Conservation (phyloP, 208 protist species). For the Wallacemonas collosoma region DNA sequence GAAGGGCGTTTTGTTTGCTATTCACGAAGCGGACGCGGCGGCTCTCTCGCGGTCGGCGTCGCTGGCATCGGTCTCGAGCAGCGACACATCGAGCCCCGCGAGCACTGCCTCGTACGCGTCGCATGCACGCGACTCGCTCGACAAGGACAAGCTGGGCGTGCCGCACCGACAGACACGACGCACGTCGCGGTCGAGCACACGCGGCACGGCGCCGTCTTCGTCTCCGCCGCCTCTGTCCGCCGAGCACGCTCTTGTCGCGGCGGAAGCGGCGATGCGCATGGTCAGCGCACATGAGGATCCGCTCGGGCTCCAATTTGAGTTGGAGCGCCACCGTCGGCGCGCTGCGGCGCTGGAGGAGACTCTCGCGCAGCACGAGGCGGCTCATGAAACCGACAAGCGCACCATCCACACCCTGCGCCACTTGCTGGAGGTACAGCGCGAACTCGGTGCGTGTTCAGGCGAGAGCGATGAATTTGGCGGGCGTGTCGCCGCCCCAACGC, state of each 20-base stretch:
- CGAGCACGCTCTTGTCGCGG: background rate
- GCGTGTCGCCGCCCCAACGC: background rate
- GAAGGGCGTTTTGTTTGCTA: too few relatives aligned
- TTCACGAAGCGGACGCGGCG: too few relatives aligned
- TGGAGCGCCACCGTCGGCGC: constrained; percentile 30
- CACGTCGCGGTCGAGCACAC: background rate
- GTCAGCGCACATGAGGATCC: constrained; percentile 23
- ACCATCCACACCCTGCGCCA: constrained; percentile 32
- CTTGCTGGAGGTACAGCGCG: constrained; percentile 35
- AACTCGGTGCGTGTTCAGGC: constrained; percentile 20
- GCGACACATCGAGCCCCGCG: constrained; percentile 7
- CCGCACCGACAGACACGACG: background rate
- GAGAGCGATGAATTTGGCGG: background rate
- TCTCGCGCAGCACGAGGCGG: constrained; percentile 26
- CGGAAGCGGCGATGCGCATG: constrained; percentile 7
- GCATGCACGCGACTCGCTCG: background rate
- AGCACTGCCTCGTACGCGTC: constrained; percentile 10
- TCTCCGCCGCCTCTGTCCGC: background rate
- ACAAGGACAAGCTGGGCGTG: background rate
- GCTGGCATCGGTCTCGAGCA: background rate
- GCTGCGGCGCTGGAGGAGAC: constrained; percentile 40
- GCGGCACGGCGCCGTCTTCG: background rate
- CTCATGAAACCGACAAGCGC: constrained; percentile 25
- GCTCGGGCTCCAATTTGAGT: constrained; percentile 29
- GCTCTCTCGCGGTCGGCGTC: too few relatives aligned